Evolutionary conservation across 306 rosid species (phyloP).

Genomic region (Aeschynomene evenia): DNA sequence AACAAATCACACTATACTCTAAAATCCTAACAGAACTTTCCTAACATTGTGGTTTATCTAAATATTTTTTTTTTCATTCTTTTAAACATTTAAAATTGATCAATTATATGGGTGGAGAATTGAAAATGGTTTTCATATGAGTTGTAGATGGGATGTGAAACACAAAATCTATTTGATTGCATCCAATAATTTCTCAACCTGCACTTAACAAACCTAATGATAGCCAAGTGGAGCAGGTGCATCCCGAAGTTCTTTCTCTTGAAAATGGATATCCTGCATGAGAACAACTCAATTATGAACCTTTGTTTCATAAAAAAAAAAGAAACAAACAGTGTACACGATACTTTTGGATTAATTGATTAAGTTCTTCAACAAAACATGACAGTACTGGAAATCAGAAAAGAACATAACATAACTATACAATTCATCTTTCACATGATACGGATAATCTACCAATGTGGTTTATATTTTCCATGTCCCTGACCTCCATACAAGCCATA

Average conservation of each 20-base stretch:
- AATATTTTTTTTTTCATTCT: too few species aligned
- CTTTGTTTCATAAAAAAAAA: not conserved
- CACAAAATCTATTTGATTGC: too few species aligned
- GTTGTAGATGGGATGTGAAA: too few species aligned
- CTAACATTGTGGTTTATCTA: too few species aligned
- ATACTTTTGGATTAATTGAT: too few species aligned
- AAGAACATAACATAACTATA: conserved; percentile 14
- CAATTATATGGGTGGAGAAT: too few species aligned
- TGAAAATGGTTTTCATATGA: conserved; percentile 6
- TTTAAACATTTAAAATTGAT: too few species aligned
- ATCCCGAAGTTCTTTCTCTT: conserved; percentile 65
- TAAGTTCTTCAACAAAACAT: not conserved
- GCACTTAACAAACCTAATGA: conserved; percentile 37
- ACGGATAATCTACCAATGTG: not conserved
- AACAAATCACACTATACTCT: too few species aligned
- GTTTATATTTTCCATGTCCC: not conserved
- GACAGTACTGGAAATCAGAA: not conserved
- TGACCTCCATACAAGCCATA: not conserved
- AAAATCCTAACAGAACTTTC: too few species aligned
- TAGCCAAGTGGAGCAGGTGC: conserved; percentile 77
- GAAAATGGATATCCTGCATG: conserved; percentile 70
- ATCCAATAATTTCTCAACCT: too few species aligned
- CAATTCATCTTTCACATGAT: not conserved
- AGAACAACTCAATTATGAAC: not conserved
- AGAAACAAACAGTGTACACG: not conserved